Conservation (phyloP, 768 basidiomycete genomes). For the Leccinum variicolor region DNA sequence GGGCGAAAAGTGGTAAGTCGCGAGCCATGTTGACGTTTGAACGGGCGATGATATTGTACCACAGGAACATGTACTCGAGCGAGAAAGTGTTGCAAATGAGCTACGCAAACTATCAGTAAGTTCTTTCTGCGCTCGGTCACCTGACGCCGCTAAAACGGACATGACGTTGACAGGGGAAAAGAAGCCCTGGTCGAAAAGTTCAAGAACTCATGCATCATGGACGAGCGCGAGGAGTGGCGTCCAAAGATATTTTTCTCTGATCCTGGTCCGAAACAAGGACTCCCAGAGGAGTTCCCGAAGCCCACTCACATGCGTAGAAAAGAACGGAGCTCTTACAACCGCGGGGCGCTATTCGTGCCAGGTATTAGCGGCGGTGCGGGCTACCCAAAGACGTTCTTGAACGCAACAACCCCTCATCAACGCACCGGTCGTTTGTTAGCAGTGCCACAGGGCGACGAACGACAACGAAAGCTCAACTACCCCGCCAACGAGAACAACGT, state of each 20-base stretch:
- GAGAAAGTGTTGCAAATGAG: conserved; percentile 90
- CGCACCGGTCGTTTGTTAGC: conserved; percentile 13
- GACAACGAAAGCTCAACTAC: conserved; percentile 22
- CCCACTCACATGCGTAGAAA: conserved; percentile 80
- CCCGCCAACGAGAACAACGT: conserved; percentile 4
- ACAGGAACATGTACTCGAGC: conserved; percentile 88
- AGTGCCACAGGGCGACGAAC: conserved; percentile 20
- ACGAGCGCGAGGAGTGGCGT: conserved; percentile 77
- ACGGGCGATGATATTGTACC: conserved; percentile 1
- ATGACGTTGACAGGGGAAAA: conserved; percentile 58
- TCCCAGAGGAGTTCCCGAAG: conserved; percentile 76
- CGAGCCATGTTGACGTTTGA: background rate
- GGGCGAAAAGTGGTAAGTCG: conserved; percentile 74
- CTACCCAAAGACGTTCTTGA: conserved; percentile 29
- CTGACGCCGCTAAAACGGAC: conserved; percentile 7
- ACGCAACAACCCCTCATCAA: conserved; percentile 17
- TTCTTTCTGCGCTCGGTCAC: conserved; percentile 11
- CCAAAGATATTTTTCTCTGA: conserved; percentile 83
- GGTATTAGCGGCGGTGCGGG: conserved; percentile 29
- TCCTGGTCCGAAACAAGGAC: conserved; percentile 65
- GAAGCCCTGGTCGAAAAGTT: conserved; percentile 90
- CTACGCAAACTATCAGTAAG: conserved; percentile 90
- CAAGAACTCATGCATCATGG: conserved; percentile 89
- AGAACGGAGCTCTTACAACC: conserved; percentile 78
- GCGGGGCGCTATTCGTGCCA: conserved; percentile 67